Evolutionary conservation across 768 basidiomycete genomes (phyloP).

Genomic region (Xerocomus potaroensis): DNA sequence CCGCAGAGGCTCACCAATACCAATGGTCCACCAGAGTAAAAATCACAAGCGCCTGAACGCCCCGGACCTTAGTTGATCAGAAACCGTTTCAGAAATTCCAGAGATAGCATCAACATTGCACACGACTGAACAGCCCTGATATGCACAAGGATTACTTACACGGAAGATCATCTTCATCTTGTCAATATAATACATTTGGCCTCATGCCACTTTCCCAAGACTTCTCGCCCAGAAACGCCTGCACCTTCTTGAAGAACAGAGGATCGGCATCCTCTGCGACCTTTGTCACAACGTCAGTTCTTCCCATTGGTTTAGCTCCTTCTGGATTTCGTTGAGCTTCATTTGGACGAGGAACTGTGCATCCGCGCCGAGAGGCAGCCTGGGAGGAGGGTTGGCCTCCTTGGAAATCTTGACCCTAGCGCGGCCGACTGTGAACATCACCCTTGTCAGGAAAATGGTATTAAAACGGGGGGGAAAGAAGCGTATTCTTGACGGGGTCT

Average conservation of each 20-base stretch:
- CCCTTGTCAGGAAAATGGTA: too few relatives aligned
- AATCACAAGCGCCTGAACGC: too few relatives aligned
- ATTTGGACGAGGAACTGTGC: conserved; percentile 12
- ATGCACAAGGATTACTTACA: too few relatives aligned
- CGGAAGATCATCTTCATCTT: too few relatives aligned
- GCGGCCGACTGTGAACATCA: conserved; percentile 11
- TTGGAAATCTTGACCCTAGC: conserved; percentile 16
- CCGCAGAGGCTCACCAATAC: too few relatives aligned
- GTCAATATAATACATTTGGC: too few relatives aligned
- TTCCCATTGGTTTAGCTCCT: conserved; percentile 13
- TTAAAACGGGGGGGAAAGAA: background rate
- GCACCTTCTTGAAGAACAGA: conserved; percentile 7
- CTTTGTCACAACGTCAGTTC: conserved; percentile 10
- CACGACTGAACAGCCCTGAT: too few relatives aligned
- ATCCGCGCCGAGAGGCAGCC: conserved; percentile 18
- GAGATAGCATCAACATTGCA: too few relatives aligned
- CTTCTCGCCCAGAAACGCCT: background rate
- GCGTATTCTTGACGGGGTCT: background rate
- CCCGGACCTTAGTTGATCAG: too few relatives aligned
- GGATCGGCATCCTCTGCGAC: conserved; percentile 23
- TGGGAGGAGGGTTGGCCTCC: conserved; percentile 19
- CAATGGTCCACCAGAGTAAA: too few relatives aligned
- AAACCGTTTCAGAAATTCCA: too few relatives aligned
- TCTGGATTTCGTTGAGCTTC: conserved; percentile 17
- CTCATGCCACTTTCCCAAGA: background rate